Evolutionary conservation across 768 basidiomycete genomes (phyloP).

Genomic region (Lactarius vividus): DNA sequence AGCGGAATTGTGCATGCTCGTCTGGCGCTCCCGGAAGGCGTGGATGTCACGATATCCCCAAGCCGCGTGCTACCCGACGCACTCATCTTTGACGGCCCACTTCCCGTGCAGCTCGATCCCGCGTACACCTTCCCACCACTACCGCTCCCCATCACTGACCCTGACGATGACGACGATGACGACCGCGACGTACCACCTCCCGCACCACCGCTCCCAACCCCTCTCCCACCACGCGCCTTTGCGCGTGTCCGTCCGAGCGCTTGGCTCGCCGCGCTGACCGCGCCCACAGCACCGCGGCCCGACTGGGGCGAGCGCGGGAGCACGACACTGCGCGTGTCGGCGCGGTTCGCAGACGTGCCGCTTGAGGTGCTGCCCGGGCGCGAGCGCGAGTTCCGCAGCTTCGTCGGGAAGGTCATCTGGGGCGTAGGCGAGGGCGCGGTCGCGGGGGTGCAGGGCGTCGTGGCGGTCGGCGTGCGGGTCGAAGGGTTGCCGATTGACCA

Average conservation of each 20-base stretch:
- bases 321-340: slow-evolving; percentile 54
- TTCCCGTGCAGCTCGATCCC: neutral
- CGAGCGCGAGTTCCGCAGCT: slow-evolving; percentile 69
- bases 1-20: slow-evolving; percentile 67
- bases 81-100: slow-evolving; percentile 65
- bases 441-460: slow-evolving; percentile 24
- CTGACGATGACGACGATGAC: too few species aligned
- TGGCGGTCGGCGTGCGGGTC: slow-evolving; percentile 18
- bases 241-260: slow-evolving; percentile 68
- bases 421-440: slow-evolving; percentile 12
- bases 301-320: slow-evolving; percentile 48
- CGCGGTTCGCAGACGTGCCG: slow-evolving; percentile 69
- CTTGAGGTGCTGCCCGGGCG: slow-evolving; percentile 76
- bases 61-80: slow-evolving; percentile 70
- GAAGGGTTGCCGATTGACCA: slow-evolving; percentile 13
- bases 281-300: slow-evolving; percentile 39
- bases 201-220: slow-evolving; percentile 53
- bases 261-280: slow-evolving; percentile 55
- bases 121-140: neutral
- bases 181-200: slow-evolving; percentile 40
- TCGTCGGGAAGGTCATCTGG: slow-evolving; percentile 65
- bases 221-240: slow-evolving; percentile 71
- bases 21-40: slow-evolving; percentile 65
- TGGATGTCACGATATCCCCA: slow-evolving; percentile 64
- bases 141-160: neutral